A percentile compares a stretch with the other conserved stretches of the same genome.
Conservation (phyloP, 495 filamentous ascomycete species). For the Ramalina intermedia region DNA sequence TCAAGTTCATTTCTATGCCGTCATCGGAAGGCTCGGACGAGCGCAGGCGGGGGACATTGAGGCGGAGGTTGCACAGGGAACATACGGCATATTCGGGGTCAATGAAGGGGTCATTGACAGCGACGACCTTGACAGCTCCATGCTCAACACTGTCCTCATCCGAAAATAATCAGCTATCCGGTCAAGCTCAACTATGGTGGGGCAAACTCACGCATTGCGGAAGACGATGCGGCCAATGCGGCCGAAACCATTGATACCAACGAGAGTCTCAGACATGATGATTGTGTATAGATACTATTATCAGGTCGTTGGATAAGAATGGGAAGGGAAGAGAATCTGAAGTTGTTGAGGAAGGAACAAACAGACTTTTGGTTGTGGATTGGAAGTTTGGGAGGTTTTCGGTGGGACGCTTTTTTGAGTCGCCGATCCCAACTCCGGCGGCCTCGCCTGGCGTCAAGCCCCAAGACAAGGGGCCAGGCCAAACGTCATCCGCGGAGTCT, state of each 20-base stretch:
- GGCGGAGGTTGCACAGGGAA: slow-evolving; percentile 12
- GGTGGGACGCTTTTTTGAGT: not conserved
- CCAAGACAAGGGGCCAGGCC: too few relatives aligned
- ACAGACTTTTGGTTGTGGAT: not conserved
- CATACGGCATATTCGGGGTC: slow-evolving; percentile 94
- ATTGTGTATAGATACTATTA: not conserved
- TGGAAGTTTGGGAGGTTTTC: not conserved
- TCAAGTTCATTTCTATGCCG: not conserved
- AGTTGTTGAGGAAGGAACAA: not conserved
- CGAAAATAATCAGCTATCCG: slow-evolving; percentile 1
- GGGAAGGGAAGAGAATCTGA: too few relatives aligned
- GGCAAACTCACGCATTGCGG: slow-evolving; percentile 57
- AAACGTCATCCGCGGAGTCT: too few relatives aligned
- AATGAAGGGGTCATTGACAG: slow-evolving; percentile 99
- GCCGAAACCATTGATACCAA: slow-evolving; percentile 99
- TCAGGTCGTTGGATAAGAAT: too few relatives aligned
- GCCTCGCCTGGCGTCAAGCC: too few relatives aligned
- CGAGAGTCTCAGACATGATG: slow-evolving; percentile 21
- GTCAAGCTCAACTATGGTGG: slow-evolving; percentile 9
- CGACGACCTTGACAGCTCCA: slow-evolving; percentile 73
- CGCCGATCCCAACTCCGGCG: slow-evolving; percentile 4
- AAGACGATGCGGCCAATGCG: slow-evolving; percentile 96
- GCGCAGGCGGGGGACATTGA: not conserved
- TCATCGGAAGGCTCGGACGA: not conserved
- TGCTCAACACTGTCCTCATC: slow-evolving; percentile 57